phyloP scores from a whole-genome alignment of 768 basidiomycete genomes.

The Botryobasidium botryosum region DNA sequence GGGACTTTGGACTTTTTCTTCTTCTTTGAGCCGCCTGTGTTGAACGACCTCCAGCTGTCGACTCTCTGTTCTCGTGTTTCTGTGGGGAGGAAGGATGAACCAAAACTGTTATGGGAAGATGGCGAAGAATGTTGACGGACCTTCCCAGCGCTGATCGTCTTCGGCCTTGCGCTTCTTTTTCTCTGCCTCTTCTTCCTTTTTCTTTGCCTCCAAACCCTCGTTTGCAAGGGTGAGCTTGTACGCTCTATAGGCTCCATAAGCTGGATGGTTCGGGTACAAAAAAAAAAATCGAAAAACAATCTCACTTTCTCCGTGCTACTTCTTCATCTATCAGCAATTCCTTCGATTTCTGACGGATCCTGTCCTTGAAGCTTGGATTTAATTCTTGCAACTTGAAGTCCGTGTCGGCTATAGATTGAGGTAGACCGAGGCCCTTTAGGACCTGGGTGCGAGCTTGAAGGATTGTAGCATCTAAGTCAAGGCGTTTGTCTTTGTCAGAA shows the following conservation, averaged over 20 bases:
- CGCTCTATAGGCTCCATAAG: constrained; percentile 31
- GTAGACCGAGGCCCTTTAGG: constrained; percentile 45
- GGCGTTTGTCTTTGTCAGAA: constrained; percentile 58
- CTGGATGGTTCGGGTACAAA: background rate
- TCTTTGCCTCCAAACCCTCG: constrained; percentile 81
- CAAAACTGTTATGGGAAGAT: constrained; percentile 6
- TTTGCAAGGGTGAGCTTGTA: constrained; percentile 84
- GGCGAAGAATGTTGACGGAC: constrained; percentile 24
- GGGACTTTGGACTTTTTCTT: constrained; percentile 60
- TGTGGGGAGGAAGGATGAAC: no score
- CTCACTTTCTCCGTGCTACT: constrained; percentile 65
- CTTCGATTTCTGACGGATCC: constrained; percentile 56
- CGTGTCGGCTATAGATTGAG: constrained; percentile 38
- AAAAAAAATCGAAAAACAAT: constrained; percentile 1
- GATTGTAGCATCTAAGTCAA: constrained; percentile 66
- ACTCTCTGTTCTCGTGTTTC: constrained; percentile 68
- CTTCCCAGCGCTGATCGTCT: constrained; percentile 81
- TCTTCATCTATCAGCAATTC: constrained; percentile 84
- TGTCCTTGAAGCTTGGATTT: constrained; percentile 47
- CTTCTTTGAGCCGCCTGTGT: constrained; percentile 25
- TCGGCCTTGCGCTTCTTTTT: constrained; percentile 73
- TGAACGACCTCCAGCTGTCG: constrained; percentile 67
- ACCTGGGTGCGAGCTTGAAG: constrained; percentile 53
- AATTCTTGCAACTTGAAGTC: constrained; percentile 36
- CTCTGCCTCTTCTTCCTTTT: constrained; percentile 73